These are phyloP conservation scores for Aegilops umbellulata DNA, from an alignment of 176 grass and related monocot genomes.

Conservation along the genomic window DNA sequence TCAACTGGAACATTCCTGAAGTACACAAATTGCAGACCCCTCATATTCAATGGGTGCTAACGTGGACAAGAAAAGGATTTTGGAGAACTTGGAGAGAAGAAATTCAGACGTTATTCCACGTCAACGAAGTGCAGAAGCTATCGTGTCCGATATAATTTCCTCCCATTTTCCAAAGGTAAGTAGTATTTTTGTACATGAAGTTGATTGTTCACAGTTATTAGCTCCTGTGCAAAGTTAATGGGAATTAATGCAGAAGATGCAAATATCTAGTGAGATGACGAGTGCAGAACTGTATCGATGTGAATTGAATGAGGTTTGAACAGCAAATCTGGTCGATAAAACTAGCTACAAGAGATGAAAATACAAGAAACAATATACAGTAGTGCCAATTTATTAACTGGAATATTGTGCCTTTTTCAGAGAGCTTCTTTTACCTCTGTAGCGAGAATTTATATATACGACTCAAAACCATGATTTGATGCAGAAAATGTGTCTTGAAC, in stretches of 20 bases:
- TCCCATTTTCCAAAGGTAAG: constrained; percentile 65
- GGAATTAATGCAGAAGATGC: neutral
- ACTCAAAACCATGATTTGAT: constrained; percentile 19
- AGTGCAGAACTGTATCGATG: neutral
- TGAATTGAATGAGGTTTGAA: constrained; percentile 13
- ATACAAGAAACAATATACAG: neutral
- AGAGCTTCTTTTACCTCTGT: neutral
- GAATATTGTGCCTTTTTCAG: neutral
- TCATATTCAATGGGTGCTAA: constrained; percentile 48
- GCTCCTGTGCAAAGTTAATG: neutral
- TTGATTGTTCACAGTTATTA: constrained; percentile 2
- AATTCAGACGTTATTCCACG: constrained; percentile 52
- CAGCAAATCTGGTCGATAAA: neutral
- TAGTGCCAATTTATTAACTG: neutral
- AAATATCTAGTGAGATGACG: neutral
- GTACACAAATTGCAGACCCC: constrained; percentile 60
- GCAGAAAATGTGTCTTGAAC: constrained; percentile 89
- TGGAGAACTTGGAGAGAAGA: constrained; percentile 7
- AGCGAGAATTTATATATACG: neutral
- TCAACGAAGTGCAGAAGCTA: constrained; percentile 68
- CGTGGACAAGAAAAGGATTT: constrained; percentile 28
- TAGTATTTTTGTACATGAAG: neutral
- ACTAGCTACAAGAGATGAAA: constrained; percentile 7
- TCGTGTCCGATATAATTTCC: constrained; percentile 74
- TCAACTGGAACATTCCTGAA: constrained; percentile 29